Percentiles rank a stretch among this genome's conserved stretches.
phyloP scores from a whole-genome alignment of 1,284 basidiomycete species.

The Flammula alnicola region DNA sequence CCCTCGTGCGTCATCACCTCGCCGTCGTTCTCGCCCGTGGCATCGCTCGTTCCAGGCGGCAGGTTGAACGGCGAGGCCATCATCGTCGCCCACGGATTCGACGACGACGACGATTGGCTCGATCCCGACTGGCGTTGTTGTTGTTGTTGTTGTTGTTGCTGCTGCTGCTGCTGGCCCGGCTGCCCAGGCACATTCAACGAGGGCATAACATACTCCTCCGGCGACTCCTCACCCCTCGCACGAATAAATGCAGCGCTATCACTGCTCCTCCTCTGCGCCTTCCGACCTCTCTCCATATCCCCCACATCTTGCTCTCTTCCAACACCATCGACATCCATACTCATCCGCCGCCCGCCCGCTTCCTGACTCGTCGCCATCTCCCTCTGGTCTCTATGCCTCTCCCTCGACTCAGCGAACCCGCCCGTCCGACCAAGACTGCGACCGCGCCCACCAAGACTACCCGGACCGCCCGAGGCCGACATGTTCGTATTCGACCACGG shows the following conservation, averaged over 20 bases:
- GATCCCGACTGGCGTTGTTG: background rate
- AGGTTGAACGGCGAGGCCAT: constrained; percentile 10
- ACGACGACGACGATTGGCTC: constrained; percentile 1
- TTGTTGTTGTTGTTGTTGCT: background rate
- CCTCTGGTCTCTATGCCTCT: constrained; percentile 8
- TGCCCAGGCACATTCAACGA: constrained; percentile 1
- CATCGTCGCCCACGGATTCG: constrained; percentile 19
- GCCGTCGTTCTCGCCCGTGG: constrained; percentile 1
- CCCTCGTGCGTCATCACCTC: constrained; percentile 55
- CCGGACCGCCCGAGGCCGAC: background rate
- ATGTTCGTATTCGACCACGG: constrained; percentile 4
- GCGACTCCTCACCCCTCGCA: background rate
- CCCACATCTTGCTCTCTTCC: background rate
- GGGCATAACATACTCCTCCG: constrained; percentile 17
- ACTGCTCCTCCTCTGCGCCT: constrained; percentile 11
- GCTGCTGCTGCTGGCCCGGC: background rate
- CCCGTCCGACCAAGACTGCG: constrained; percentile 6
- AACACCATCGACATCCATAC: background rate
- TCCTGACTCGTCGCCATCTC: background rate
- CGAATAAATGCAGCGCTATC: constrained; percentile 3
- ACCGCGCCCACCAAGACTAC: background rate
- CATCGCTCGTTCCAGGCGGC: background rate
- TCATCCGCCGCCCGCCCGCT: background rate
- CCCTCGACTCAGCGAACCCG: constrained; percentile 8
- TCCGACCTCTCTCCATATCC: constrained; percentile 2